phyloP scores from a whole-genome alignment of 2,329 filamentous ascomycete species.

The Nectriaceae sp. region DNA sequence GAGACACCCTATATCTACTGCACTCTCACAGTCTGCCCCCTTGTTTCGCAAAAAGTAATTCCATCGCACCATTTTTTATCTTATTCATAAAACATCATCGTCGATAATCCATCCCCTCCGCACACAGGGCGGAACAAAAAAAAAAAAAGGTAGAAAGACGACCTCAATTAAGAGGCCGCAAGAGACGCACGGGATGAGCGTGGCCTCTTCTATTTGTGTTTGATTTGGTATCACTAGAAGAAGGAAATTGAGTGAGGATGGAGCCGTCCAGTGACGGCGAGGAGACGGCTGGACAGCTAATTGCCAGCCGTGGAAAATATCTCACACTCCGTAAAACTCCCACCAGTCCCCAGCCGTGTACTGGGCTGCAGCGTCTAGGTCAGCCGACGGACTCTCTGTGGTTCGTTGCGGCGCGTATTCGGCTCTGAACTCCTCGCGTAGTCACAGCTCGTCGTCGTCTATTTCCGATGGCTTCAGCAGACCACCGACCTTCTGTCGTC shows the following conservation, averaged over 20 bases:
- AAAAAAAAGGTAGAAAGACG: background rate
- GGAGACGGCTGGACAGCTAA: constrained; percentile 1
- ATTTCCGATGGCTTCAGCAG: constrained; percentile 97
- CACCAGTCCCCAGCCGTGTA: constrained; percentile 55
- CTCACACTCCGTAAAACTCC: constrained; percentile 64
- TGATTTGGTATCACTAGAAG: constrained; percentile 35
- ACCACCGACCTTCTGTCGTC: constrained; percentile 92
- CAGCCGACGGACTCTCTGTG: constrained; percentile 13
- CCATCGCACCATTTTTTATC: background rate
- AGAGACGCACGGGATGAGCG: constrained; percentile 3
- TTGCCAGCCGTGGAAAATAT: constrained; percentile 2
- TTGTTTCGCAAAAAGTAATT: no score
- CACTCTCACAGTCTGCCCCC: no score
- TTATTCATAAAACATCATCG: background rate
- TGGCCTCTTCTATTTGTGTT: constrained; percentile 30
- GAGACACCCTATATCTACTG: no score
- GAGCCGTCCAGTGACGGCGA: constrained; percentile 1
- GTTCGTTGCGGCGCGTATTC: constrained; percentile 54
- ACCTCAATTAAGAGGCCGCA: constrained; percentile 1
- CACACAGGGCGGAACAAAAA: background rate
- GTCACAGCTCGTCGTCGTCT: constrained; percentile 90
- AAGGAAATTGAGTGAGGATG: constrained; percentile 24
- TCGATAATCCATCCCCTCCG: background rate
- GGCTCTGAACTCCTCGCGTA: constrained; percentile 65
- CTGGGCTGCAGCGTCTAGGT: constrained; percentile 27